Evolutionary conservation across 2,329 filamentous ascomycete species (phyloP).

Genomic region (Aureobasidium sp.): DNA sequence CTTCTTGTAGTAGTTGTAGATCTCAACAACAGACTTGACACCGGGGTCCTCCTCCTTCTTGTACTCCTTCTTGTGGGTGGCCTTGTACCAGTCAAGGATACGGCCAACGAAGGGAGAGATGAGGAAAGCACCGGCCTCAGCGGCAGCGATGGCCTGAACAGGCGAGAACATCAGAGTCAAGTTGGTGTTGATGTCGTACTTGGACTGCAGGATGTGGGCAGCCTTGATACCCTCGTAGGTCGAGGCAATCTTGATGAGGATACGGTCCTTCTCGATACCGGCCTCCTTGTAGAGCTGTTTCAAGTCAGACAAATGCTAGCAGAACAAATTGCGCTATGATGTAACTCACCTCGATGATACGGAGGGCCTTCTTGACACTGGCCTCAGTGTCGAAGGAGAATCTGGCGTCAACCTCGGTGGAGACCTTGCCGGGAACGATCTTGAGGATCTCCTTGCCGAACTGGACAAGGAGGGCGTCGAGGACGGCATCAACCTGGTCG

Average conservation of each 20-base stretch:
- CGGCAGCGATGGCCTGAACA: conserved; percentile 88
- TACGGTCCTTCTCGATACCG: conserved; percentile 85
- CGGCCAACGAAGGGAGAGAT: conserved; percentile 99
- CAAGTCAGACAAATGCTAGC: conserved; percentile 21
- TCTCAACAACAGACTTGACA: conserved; percentile 84
- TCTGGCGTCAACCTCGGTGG: conserved; percentile 92
- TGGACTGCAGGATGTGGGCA: conserved; percentile 88
- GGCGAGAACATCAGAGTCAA: conserved; percentile 97
- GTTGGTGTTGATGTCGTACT: conserved; percentile 98
- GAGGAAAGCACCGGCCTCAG: conserved; percentile 91
- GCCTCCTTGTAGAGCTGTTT: conserved; percentile 83
- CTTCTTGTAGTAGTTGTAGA: conserved; percentile 99
- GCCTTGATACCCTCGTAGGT: conserved; percentile 99
- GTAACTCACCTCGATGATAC: conserved; percentile 79
- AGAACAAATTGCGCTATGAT: not conserved
- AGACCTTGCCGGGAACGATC: conserved; percentile 97
- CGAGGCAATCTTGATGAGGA: conserved; percentile 98
- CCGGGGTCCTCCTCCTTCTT: conserved; percentile 84
- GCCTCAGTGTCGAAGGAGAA: conserved; percentile 94
- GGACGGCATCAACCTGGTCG: conserved; percentile 77
- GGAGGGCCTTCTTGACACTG: conserved; percentile 90
- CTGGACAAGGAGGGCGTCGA: conserved; percentile 92
- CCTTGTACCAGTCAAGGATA: conserved; percentile 99
- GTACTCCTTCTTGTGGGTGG: conserved; percentile 89
- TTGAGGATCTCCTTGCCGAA: conserved; percentile 97